phyloP scores from a whole-genome alignment of 441 rosid genomes.

The Pelargonium citronellum region DNA sequence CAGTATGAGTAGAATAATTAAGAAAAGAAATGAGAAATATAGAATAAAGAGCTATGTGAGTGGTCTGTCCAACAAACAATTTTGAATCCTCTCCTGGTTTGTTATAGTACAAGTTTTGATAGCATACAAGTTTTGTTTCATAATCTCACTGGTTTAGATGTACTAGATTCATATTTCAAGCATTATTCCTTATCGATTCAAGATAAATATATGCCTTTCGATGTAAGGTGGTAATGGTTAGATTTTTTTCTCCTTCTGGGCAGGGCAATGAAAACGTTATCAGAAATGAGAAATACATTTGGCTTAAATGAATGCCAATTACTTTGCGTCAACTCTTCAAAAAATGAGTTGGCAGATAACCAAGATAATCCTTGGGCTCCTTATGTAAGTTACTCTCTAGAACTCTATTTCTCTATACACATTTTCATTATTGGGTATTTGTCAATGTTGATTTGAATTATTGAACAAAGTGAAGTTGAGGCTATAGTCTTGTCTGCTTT shows the following conservation, averaged over 20 bases:
- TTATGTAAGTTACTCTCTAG: conserved; percentile 48
- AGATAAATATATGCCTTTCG: background rate
- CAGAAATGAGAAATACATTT: conserved; percentile 88
- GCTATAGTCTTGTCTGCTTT: conserved; percentile 26
- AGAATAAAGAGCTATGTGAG: background rate
- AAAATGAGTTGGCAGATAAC: conserved; percentile 58
- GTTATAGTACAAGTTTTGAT: background rate
- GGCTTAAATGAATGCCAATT: conserved; percentile 72
- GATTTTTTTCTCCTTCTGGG: conserved; percentile 23
- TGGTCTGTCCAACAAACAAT: background rate
- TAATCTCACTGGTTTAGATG: conserved; percentile 2
- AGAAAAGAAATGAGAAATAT: background rate
- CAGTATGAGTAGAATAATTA: background rate
- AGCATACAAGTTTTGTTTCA: background rate
- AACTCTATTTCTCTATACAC: conserved; percentile 17
- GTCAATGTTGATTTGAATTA: conserved; percentile 18
- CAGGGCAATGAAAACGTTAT: conserved; percentile 75
- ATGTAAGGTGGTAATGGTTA: conserved; percentile 15
- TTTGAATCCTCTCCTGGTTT: background rate
- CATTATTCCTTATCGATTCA: background rate
- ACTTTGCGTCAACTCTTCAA: conserved; percentile 89
- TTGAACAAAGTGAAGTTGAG: conserved; percentile 19
- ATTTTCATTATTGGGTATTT: conserved; percentile 15
- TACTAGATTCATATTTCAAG: conserved; percentile 1
- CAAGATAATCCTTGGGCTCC: conserved; percentile 67